Evolutionary conservation across 2,329 filamentous ascomycete species (phyloP).

Genomic region (Chrysoporthe puriensis): DNA sequence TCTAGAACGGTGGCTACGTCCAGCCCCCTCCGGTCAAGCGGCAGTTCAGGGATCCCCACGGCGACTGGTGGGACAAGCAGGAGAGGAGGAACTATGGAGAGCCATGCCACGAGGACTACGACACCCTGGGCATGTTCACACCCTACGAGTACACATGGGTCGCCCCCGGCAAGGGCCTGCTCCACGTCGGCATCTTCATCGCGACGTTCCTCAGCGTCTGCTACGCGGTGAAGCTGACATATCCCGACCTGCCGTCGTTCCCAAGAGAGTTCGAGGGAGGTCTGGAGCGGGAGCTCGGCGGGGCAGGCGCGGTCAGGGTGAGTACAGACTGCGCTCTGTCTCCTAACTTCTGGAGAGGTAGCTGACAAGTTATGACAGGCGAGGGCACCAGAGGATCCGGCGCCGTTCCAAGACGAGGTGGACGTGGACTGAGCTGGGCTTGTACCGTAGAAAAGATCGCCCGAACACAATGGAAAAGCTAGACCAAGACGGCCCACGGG

Average conservation of each 20-base stretch:
- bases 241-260: conserved; percentile 72
- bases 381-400: conserved; percentile 58
- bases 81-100: conserved; percentile 97
- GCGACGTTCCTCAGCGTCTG: conserved; percentile 64
- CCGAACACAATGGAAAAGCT: neutral
- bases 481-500: neutral
- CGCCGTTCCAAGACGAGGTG: conserved; percentile 46
- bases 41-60: conserved; percentile 90
- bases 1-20: conserved; percentile 80
- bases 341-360: too few species aligned
- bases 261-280: conserved; percentile 75
- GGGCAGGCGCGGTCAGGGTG: conserved; percentile 67
- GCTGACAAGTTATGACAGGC: conserved; percentile 45
- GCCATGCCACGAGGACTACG: conserved; percentile 94
- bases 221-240: conserved; percentile 69
- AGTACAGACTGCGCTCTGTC: conserved; percentile 39
- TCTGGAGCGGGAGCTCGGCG: conserved; percentile 75
- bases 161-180: conserved; percentile 68
- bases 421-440: conserved; percentile 33
- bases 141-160: conserved; percentile 87
- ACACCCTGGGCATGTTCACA: conserved; percentile 87
- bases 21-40: conserved; percentile 83
- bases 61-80: conserved; percentile 96
- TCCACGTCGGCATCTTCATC: conserved; percentile 72
- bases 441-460: conserved; percentile 23